Conservation (phyloP, 306 rosid species). For the Sophora flavescens region DNA sequence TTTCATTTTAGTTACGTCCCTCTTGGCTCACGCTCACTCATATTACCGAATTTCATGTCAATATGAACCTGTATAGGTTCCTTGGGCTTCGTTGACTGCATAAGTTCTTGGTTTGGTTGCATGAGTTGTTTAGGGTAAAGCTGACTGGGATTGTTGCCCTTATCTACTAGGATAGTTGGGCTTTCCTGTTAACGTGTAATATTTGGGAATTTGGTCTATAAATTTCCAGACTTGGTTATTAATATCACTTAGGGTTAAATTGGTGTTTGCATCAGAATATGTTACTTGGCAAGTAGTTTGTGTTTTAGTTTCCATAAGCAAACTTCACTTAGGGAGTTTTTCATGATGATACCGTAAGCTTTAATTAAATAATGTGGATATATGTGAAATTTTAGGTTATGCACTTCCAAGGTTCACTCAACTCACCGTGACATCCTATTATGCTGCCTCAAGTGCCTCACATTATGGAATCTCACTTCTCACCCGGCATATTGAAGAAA, state of each 20-base stretch:
- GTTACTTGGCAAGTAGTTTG: constrained; percentile 33
- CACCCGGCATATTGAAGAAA: constrained; percentile 84
- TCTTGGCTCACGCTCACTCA: neutral
- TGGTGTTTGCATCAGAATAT: neutral
- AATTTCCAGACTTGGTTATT: neutral
- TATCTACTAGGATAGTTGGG: neutral
- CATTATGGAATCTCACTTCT: constrained; percentile 90
- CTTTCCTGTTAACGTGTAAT: neutral
- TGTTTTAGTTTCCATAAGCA: neutral
- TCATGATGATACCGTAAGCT: constrained; percentile 2
- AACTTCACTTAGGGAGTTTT: constrained; percentile 19
- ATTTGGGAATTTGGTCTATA: neutral
- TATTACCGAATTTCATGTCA: neutral
- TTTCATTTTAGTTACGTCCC: neutral
- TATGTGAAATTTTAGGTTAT: constrained; percentile 61
- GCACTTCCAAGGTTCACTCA: constrained; percentile 86
- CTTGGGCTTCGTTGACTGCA: neutral
- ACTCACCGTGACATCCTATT: constrained; percentile 85
- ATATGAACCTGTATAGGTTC: neutral
- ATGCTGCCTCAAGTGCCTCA: constrained; percentile 93
- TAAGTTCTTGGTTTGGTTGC: neutral
- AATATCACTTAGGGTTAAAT: neutral
- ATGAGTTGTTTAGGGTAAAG: neutral
- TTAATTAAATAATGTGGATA: constrained; percentile 35
- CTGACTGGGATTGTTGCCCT: neutral